Conservation (phyloP, 176 grass and related monocot species). For the Cenchrus americanus region DNA sequence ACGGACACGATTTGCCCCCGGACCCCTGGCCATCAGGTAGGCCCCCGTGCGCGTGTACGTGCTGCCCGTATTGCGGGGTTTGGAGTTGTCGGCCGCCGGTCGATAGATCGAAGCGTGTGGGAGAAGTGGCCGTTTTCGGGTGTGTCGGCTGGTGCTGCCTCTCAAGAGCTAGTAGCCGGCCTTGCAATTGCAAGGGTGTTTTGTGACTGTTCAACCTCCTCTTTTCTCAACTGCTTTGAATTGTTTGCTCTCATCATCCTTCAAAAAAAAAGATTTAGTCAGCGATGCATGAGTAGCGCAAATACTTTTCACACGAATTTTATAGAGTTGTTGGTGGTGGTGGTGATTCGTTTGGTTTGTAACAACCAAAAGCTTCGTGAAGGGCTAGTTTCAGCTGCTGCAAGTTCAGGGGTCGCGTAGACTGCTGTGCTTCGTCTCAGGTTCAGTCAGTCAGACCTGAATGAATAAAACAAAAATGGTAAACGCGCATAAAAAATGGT, state of each 20-base stretch:
- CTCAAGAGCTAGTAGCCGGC: neutral
- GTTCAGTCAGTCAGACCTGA: neutral
- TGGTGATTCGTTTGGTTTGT: neutral
- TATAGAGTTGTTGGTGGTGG: neutral
- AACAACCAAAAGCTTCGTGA: neutral
- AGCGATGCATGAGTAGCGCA: neutral
- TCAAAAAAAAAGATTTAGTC: neutral
- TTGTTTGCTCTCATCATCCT: neutral
- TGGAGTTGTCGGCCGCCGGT: neutral
- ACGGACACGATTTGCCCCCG: neutral
- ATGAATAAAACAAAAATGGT: neutral
- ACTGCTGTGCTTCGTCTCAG: neutral
- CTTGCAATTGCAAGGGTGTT: neutral
- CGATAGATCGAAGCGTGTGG: neutral
- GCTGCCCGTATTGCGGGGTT: neutral
- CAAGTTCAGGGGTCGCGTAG: neutral
- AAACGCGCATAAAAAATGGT: neutral
- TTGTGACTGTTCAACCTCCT: conserved; percentile 37
- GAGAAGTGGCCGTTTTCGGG: conserved; percentile 12
- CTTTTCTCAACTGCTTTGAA: neutral
- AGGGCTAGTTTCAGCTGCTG: conserved; percentile 2
- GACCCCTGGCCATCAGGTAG: neutral
- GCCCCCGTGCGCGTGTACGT: neutral
- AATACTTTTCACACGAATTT: neutral
- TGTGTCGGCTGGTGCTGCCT: conserved; percentile 29